A percentile compares a stretch with the other conserved stretches of the same genome.
phyloP scores from a whole-genome alignment of 495 filamentous ascomycete genomes.

The Penicillium roqueforti region DNA sequence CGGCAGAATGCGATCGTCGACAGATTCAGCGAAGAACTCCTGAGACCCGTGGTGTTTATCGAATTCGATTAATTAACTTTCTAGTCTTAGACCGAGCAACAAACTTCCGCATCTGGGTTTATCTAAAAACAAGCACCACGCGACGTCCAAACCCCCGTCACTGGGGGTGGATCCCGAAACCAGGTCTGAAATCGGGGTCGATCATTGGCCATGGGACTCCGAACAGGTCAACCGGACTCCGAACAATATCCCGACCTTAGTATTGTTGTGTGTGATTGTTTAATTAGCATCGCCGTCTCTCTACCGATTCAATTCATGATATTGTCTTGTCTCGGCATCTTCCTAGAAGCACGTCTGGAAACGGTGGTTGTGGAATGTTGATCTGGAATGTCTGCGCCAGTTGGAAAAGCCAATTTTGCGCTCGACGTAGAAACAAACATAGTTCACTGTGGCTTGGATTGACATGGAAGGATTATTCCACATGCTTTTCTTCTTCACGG shows the following conservation, averaged over 20 bases:
- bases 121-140: conserved; percentile 21
- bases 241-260: conserved; percentile 7
- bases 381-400: background rate
- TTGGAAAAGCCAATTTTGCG: background rate
- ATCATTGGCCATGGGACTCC: background rate
- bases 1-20: background rate
- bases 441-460: background rate
- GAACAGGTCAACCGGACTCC: conserved; percentile 1
- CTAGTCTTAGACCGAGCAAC: background rate
- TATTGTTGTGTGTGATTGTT: conserved; percentile 5
- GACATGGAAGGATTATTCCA: background rate
- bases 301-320: background rate
- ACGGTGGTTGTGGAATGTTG: background rate
- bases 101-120: conserved; percentile 8
- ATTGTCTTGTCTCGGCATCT: background rate
- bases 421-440: background rate
- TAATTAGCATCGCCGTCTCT: background rate
- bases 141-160: background rate
- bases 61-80: background rate
- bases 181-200: background rate
- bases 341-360: background rate
- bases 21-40: background rate
- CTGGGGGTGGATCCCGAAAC: conserved; percentile 7
- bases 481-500: background rate
- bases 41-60: background rate